phyloP scores from a whole-genome alignment of 768 basidiomycete genomes.

The Myochromella boudieri region DNA sequence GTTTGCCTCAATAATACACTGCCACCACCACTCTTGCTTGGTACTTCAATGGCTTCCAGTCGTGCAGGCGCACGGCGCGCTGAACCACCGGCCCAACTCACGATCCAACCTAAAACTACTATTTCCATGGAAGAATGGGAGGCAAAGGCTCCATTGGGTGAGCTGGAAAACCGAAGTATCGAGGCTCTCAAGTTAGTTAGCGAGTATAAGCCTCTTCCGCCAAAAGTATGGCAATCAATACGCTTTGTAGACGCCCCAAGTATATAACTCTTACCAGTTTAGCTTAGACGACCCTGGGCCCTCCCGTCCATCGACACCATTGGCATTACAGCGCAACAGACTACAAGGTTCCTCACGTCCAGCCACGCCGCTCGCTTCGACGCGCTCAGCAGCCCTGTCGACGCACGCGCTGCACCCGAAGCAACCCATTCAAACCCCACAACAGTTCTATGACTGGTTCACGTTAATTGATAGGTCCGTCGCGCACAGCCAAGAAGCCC shows the following conservation, averaged over 20 bases:
- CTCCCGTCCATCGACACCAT: slow-evolving; percentile 41
- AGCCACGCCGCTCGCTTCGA: slow-evolving; percentile 33
- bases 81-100: slow-evolving; percentile 8
- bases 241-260: slow-evolving; percentile 1
- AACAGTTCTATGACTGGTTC: slow-evolving; percentile 98
- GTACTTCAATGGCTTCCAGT: slow-evolving; percentile 12
- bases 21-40: slow-evolving; percentile 1
- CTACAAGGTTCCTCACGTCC: slow-evolving; percentile 35
- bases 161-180: slow-evolving; percentile 68
- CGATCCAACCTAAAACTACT: slow-evolving; percentile 34
- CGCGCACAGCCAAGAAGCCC: slow-evolving; percentile 90
- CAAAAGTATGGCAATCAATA: slow-evolving; percentile 57
- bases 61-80: slow-evolving; percentile 12
- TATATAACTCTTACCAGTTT: slow-evolving; percentile 25
- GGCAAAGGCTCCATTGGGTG: slow-evolving; percentile 70
- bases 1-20: not conserved
- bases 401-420: slow-evolving; percentile 68
- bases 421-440: slow-evolving; percentile 82
- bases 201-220: slow-evolving; percentile 63
- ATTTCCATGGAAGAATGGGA: slow-evolving; percentile 93
- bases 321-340: slow-evolving; percentile 30
- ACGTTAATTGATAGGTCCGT: slow-evolving; percentile 85
- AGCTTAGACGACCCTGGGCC: slow-evolving; percentile 25
- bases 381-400: slow-evolving; percentile 8
- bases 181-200: slow-evolving; percentile 58